Evolutionary conservation across 2,329 filamentous ascomycete genomes (phyloP).

Genomic region (Sarocladiaceae sp.): DNA sequence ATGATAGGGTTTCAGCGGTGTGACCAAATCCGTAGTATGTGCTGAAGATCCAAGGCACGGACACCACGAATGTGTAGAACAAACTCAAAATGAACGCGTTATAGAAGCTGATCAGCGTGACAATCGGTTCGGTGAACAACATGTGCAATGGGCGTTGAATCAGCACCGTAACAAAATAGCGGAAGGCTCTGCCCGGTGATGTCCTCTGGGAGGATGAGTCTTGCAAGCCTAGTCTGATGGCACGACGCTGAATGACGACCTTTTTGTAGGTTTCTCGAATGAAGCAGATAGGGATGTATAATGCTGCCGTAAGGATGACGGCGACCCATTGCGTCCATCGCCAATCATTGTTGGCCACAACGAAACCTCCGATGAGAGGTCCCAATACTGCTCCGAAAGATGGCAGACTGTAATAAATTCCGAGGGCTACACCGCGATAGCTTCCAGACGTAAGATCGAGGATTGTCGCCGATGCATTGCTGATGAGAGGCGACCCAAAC

Average conservation of each 20-base stretch:
- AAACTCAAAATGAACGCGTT: constrained; percentile 59
- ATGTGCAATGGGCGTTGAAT: constrained; percentile 64
- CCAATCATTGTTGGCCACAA: constrained; percentile 62
- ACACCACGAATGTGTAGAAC: constrained; percentile 56
- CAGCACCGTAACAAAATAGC: constrained; percentile 34
- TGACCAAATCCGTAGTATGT: constrained; percentile 50
- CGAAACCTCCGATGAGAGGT: constrained; percentile 64
- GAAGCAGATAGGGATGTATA: constrained; percentile 55
- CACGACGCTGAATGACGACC: constrained; percentile 45
- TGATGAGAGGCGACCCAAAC: constrained; percentile 58
- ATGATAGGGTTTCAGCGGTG: constrained; percentile 59
- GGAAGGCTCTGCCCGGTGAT: constrained; percentile 19
- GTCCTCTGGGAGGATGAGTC: constrained; percentile 22
- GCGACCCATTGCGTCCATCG: constrained; percentile 45
- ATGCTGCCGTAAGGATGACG: constrained; percentile 36
- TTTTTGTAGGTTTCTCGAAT: constrained; percentile 61
- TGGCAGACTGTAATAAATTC: constrained; percentile 60
- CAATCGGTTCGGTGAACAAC: constrained; percentile 67
- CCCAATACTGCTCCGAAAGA: constrained; percentile 62
- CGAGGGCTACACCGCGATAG: constrained; percentile 54
- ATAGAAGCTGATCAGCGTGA: constrained; percentile 61
- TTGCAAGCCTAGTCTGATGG: constrained; percentile 28
- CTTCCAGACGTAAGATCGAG: constrained; percentile 54
- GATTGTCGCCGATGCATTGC: constrained; percentile 59
- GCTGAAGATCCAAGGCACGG: constrained; percentile 65